These are phyloP conservation scores for Melaleuca quinquenervia DNA, from an alignment of 345 rosid species.

Conservation along the genomic window DNA sequence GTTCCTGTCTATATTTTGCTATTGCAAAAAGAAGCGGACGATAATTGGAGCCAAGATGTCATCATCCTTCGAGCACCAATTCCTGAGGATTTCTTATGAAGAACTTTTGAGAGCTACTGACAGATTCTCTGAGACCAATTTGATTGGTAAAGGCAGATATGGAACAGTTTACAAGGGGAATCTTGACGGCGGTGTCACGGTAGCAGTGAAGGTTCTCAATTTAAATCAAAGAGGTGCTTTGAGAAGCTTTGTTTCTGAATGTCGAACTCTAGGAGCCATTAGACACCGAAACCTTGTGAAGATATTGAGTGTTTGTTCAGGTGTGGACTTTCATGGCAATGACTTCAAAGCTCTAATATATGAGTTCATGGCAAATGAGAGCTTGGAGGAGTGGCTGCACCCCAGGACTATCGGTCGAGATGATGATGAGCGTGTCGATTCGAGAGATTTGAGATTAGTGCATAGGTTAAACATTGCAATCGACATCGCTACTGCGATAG, in stretches of 20 bases:
- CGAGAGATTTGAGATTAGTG: background rate
- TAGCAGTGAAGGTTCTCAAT: background rate
- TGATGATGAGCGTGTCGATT: background rate
- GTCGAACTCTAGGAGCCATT: background rate
- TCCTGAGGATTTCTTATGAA: too few species aligned
- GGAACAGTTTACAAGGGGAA: too few species aligned
- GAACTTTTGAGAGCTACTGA: too few species aligned
- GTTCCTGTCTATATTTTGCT: too few species aligned
- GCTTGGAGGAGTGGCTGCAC: background rate
- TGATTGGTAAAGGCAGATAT: too few species aligned
- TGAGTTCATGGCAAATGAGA: background rate
- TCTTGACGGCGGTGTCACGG: background rate
- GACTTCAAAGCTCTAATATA: background rate
- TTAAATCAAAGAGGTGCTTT: background rate
- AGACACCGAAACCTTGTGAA: background rate
- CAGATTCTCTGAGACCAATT: too few species aligned
- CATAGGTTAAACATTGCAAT: background rate
- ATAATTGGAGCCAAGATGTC: too few species aligned
- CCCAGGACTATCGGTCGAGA: fast-evolving
- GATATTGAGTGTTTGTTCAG: background rate
- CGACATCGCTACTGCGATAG: background rate
- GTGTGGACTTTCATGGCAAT: background rate
- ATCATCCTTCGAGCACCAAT: too few species aligned
- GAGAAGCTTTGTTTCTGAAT: background rate
- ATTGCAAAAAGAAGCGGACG: too few species aligned